Conservation (phyloP, 352 stramenopile species). For the Elongisporangium undulatum region DNA sequence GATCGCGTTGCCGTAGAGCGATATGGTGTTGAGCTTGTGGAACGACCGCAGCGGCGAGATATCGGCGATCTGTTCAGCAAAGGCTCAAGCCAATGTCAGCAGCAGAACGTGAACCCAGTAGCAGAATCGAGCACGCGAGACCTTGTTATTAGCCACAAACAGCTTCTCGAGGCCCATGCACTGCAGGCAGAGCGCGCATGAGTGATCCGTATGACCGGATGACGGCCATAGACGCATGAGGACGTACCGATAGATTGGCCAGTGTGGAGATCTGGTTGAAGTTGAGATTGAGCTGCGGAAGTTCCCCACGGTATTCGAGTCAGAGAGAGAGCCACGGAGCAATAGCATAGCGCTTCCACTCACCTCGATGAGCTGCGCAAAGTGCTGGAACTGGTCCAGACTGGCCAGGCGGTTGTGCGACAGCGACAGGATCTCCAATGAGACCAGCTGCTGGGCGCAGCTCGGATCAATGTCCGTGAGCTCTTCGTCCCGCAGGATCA, state of each 20-base stretch:
- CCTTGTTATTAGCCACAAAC: constrained; percentile 58
- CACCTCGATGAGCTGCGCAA: constrained; percentile 75
- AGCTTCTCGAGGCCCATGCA: constrained; percentile 58
- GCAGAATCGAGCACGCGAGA: constrained; percentile 1
- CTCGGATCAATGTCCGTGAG: constrained; percentile 36
- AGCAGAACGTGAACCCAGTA: background rate
- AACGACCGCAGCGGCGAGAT: constrained; percentile 39
- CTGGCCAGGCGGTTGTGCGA: constrained; percentile 71
- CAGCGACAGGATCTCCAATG: constrained; percentile 75
- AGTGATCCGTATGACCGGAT: background rate
- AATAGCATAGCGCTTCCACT: too few species aligned
- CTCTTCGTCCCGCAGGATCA: constrained; percentile 70
- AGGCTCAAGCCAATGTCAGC: background rate
- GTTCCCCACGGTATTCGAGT: too few species aligned
- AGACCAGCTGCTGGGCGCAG: constrained; percentile 52
- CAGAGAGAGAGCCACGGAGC: too few species aligned
- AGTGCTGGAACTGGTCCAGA: constrained; percentile 58
- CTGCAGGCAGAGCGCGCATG: constrained; percentile 10
- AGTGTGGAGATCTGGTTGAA: constrained; percentile 59
- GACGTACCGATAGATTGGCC: constrained; percentile 19
- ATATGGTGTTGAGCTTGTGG: constrained; percentile 50
- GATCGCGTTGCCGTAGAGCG: constrained; percentile 56
- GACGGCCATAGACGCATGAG: background rate
- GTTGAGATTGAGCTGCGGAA: constrained; percentile 56
- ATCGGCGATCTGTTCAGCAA: constrained; percentile 27